Base-by-base conservation (phyloP, 2,329 filamentous ascomycete genomes). In the Trichophyton benhamiae region DNA sequence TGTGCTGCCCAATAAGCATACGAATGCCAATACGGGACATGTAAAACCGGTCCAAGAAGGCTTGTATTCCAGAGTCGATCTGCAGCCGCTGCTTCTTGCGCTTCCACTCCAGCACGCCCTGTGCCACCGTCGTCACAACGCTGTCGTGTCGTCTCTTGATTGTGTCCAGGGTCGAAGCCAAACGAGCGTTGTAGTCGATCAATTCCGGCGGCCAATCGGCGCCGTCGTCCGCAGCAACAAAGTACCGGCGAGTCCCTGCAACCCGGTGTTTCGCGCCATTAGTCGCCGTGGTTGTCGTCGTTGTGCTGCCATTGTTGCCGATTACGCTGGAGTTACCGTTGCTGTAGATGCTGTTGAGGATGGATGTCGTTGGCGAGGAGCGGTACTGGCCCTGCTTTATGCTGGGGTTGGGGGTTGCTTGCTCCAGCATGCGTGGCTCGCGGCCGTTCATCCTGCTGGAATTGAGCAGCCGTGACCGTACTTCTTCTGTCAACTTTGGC, bases 11-110 rank as follows among this genome's bases (percentile, higher is more conserved):
- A 69, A 99, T 96, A 58, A 99, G 85, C 94, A 99, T 99, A 68
- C 94, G 89, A 68, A 99, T 99, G 66, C 94, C 94, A 71, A 99
- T 99, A 65, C 94, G 89, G 52, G 91, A 96, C 94, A 99, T 99
- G 81, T 99, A 99, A 77, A 99, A 99, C 63, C 94, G 89, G 77
- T 99, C 94, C 66, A 99, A 84, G 79, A 99, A 99, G 61, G 90
- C 87, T 75, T 99, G 94, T 63, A 99, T 96, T 68, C 91, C 95
- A 73, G 91, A 87, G 76, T 97, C 94, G 70, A 99, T 99, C 72
- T 97, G 94, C 87, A 97, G 94, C 60, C 94, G 86, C 80, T 99
- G 94, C 64, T 91, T 85, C 72, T 88, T 92, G 61, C 92, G 89
- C 79, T 99, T 99, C 81, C 95, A 99, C 77, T 99, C 94, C 63